These are phyloP conservation scores for Botryobasidium botryosum DNA, from an alignment of 768 basidiomycete species.

Conservation along the genomic window DNA sequence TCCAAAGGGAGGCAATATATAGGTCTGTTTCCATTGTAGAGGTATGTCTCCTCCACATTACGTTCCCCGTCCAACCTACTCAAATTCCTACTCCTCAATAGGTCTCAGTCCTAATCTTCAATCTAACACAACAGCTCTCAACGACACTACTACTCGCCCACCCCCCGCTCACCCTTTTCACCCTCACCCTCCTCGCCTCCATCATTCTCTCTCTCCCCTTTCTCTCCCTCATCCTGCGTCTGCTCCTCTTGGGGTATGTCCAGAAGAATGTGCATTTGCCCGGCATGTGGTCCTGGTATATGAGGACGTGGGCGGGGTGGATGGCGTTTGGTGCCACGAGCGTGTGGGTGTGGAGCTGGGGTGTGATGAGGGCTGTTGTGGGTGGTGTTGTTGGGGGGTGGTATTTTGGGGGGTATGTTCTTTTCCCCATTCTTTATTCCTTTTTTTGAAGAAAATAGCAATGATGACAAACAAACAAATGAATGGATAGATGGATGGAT, in stretches of 20 bases:
- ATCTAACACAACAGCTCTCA: constrained; percentile 28
- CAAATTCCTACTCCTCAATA: too few species aligned
- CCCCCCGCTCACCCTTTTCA: constrained; percentile 58
- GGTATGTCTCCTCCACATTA: constrained; percentile 16
- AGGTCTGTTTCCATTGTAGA: constrained; percentile 25
- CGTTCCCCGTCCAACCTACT: too few species aligned
- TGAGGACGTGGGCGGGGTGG: constrained; percentile 54
- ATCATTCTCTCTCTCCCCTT: constrained; percentile 65
- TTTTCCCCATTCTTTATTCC: too few species aligned
- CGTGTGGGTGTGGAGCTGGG: constrained; percentile 65
- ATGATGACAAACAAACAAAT: too few species aligned
- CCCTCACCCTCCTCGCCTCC: constrained; percentile 47
- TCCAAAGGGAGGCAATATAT: constrained; percentile 50
- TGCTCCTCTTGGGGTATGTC: constrained; percentile 54
- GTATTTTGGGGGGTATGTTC: constrained; percentile 59
- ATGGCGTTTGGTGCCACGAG: constrained; percentile 37
- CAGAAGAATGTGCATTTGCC: constrained; percentile 25
- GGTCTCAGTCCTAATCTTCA: too few species aligned
- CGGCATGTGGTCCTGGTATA: constrained; percentile 36
- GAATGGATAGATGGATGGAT: too few species aligned
- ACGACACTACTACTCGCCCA: constrained; percentile 53
- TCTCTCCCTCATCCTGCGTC: constrained; percentile 57
- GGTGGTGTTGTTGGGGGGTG: constrained; percentile 80
- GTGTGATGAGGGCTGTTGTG: constrained; percentile 54
- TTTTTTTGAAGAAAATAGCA: too few species aligned